These are phyloP conservation scores for Cymbopogon flexuosus DNA, from an alignment of 202 grass and related monocot genomes.

Conservation along the genomic window DNA sequence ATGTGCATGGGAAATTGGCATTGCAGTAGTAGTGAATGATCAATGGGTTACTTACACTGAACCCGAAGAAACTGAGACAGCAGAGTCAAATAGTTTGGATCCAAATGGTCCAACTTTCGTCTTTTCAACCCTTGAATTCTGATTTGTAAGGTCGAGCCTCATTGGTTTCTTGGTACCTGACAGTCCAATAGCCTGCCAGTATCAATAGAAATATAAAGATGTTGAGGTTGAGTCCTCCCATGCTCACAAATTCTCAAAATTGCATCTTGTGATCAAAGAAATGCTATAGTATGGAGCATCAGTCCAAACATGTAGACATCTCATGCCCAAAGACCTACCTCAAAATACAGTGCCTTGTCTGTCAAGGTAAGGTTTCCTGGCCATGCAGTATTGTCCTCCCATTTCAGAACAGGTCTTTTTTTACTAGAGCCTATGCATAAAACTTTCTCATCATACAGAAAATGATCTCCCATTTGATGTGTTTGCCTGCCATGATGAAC, in stretches of 20 bases:
- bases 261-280: conserved; percentile 10
- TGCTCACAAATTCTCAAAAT: conserved; percentile 35
- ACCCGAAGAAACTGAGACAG: conserved; percentile 73
- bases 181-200: conserved; percentile 96
- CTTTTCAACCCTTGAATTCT: conserved; percentile 66
- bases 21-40: conserved; percentile 10
- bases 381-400: conserved; percentile 90
- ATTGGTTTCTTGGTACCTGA: conserved; percentile 73
- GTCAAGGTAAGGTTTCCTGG: conserved; percentile 90
- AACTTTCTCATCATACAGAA: conserved; percentile 68
- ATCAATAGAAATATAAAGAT: conserved; percentile 48
- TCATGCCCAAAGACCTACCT: conserved; percentile 47
- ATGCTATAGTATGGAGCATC: not conserved
- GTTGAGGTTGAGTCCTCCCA: conserved; percentile 30
- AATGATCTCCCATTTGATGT: conserved; percentile 57
- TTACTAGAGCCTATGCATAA: conserved; percentile 90
- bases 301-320: conserved; percentile 18
- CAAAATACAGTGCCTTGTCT: conserved; percentile 91
- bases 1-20: conserved; percentile 1
- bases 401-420: conserved; percentile 95
- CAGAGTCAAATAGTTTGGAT: conserved; percentile 93
- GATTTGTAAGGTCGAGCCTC: conserved; percentile 70
- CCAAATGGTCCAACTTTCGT: conserved; percentile 85
- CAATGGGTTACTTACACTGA: conserved; percentile 53
- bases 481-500: conserved; percentile 84